Evolutionary conservation across 2,329 filamentous ascomycete genomes (phyloP).

Genomic region (Drechmeria coniospora): DNA sequence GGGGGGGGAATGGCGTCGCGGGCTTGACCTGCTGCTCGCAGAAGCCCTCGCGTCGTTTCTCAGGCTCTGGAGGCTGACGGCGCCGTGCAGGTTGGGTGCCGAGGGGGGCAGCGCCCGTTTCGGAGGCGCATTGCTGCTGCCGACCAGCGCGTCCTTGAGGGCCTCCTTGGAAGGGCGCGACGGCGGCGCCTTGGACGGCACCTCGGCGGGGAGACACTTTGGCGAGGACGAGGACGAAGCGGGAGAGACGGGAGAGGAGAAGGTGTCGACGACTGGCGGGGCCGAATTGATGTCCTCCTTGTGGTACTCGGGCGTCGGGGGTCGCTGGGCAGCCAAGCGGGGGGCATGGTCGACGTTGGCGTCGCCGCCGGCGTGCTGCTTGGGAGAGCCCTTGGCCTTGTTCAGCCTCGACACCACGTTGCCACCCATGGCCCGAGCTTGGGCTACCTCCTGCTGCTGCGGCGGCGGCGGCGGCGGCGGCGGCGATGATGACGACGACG

Average conservation of each 20-base stretch:
- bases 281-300: constrained; percentile 21
- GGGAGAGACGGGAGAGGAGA: constrained; percentile 28
- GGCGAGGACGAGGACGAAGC: constrained; percentile 26
- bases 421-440: constrained; percentile 17
- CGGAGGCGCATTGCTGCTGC: constrained; percentile 8
- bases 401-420: constrained; percentile 16
- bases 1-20: constrained; percentile 7
- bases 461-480: not conserved
- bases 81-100: constrained; percentile 9
- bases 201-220: constrained; percentile 6
- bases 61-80: constrained; percentile 10
- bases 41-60: constrained; percentile 1
- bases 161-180: constrained; percentile 6
- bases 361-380: constrained; percentile 1
- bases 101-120: constrained; percentile 12
- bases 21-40: not conserved
- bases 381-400: constrained; percentile 12
- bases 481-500: too few species aligned
- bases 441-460: constrained; percentile 2
- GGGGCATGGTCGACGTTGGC: not conserved
- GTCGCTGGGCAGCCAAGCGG: constrained; percentile 16
- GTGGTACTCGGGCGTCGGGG: constrained; percentile 34
- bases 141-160: constrained; percentile 1
- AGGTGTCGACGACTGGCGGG: constrained; percentile 18
- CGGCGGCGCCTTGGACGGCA: constrained; percentile 4